Conservation (phyloP, 1,284 basidiomycete genomes). For the Leccinum holopus region DNA sequence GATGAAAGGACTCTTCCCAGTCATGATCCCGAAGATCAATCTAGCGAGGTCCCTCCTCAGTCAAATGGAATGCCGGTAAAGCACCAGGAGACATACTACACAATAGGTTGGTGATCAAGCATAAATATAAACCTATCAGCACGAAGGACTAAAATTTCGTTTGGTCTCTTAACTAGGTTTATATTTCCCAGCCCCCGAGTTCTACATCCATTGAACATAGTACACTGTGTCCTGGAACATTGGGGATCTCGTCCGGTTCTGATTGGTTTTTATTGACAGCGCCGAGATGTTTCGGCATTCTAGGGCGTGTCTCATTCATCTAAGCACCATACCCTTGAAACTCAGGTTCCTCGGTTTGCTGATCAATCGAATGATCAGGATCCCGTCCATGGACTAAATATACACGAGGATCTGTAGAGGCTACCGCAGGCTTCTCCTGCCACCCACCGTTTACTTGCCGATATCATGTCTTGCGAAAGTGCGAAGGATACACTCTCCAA, state of each 20-base stretch:
- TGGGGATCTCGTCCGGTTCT: neutral
- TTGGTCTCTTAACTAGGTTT: neutral
- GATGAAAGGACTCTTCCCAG: no score
- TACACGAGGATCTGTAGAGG: conserved; percentile 2
- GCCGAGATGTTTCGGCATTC: no score
- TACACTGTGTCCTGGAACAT: neutral
- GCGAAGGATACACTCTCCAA: neutral
- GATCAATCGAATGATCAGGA: neutral
- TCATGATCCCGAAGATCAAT: no score
- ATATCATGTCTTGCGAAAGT: conserved; percentile 13
- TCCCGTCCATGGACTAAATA: conserved; percentile 16
- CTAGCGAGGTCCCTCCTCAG: no score
- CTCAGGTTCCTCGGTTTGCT: neutral
- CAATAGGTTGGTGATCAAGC: no score
- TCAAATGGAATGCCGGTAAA: no score
- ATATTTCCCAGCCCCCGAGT: neutral
- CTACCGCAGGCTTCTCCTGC: neutral
- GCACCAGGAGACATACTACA: no score
- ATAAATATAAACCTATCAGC: no score
- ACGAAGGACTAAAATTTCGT: neutral
- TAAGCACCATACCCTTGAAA: neutral
- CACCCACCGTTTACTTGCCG: neutral
- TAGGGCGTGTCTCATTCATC: no score
- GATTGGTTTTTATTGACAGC: neutral
- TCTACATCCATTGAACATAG: neutral